Evolutionary conservation across 1,284 basidiomycete species (phyloP).

Genomic region (Malassezia arunalokei): DNA sequence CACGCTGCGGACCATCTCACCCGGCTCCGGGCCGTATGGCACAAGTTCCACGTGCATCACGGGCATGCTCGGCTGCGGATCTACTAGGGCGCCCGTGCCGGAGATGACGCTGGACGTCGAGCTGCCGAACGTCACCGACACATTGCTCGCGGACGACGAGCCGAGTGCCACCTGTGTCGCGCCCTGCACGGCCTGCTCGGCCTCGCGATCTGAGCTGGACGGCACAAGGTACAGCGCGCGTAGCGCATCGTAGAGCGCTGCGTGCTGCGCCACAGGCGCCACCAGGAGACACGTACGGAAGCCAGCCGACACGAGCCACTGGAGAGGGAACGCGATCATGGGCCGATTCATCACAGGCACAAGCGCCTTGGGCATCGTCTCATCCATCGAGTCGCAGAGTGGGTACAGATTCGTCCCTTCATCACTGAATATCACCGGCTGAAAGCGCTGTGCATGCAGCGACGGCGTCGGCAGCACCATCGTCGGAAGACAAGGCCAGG

Average conservation of each 20-base stretch:
- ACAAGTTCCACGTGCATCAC: constrained; percentile 32
- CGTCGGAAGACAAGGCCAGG: not conserved
- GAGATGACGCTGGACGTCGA: not conserved
- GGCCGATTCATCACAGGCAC: constrained; percentile 43
- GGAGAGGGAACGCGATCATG: constrained; percentile 38
- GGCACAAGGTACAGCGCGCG: constrained; percentile 32
- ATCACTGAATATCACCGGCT: constrained; percentile 42
- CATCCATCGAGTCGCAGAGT: constrained; percentile 23
- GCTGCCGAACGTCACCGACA: constrained; percentile 24
- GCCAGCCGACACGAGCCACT: constrained; percentile 36
- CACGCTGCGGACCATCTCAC: constrained; percentile 9
- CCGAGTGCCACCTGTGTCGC: constrained; percentile 17
- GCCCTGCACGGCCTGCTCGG: constrained; percentile 4
- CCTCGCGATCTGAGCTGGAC: constrained; percentile 17
- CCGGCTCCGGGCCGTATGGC: constrained; percentile 33
- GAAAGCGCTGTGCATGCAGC: constrained; percentile 23
- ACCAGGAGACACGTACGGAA: constrained; percentile 32
- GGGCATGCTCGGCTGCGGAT: constrained; percentile 4
- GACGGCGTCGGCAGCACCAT: constrained; percentile 1
- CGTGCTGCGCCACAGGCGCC: constrained; percentile 37
- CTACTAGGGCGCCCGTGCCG: not conserved
- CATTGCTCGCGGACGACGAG: constrained; percentile 21
- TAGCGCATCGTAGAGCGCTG: constrained; percentile 28
- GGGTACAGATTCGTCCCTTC: constrained; percentile 39
- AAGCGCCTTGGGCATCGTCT: constrained; percentile 34